Evolutionary conservation across 768 basidiomycete genomes (phyloP), one percentile per base, ranked within the genome.

Genomic region (Pleurotus cornucopiae): DNA sequence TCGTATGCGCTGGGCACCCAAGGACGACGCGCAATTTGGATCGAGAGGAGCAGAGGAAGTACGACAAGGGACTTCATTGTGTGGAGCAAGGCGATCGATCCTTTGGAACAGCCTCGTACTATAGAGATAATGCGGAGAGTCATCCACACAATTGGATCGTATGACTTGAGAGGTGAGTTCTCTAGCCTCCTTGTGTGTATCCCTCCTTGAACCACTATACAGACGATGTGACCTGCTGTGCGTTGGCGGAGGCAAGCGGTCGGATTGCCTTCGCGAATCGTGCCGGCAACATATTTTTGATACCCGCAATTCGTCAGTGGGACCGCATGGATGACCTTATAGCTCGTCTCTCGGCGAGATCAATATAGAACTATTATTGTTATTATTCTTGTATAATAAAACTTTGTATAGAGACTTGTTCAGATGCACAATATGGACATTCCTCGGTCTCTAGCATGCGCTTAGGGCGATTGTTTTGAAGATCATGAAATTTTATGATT

Each of bases 1-100:
- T 62, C 83, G 1, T 76, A 76, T 59, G 65, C 69, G 1, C 61
- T 84, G 2, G 82, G 83, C 5, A 66, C 72, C 0, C 73, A 78
- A 57, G 81, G 77, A 0, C 75, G 70, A 49, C 73, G 83, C 2
- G 83, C 80, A 3, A 67, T 82, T 4, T 85, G 84, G 83, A 67
- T 84, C 4, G 80, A 83, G 64, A 72, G 82, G 14, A 71, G 69
- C 61, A 65, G 76, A 26, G 68, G 72, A 12, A 76, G 69, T 49
- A 74, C 73, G 13, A 51, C 65, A n/a, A 63, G 79, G 34, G 72
- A 78, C 40, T 71, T 83, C 1, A 69, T 78, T 30, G 75, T 77
- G 1, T 82, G 81, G 75, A 39, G 34, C 18, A 57, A 56, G 37
- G 58, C 47, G 38, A n/a, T 46, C 20, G 11, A 25, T n/a, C 16